phyloP scores from a whole-genome alignment of 139 green algal species.

The Coelastrella sp. region DNA sequence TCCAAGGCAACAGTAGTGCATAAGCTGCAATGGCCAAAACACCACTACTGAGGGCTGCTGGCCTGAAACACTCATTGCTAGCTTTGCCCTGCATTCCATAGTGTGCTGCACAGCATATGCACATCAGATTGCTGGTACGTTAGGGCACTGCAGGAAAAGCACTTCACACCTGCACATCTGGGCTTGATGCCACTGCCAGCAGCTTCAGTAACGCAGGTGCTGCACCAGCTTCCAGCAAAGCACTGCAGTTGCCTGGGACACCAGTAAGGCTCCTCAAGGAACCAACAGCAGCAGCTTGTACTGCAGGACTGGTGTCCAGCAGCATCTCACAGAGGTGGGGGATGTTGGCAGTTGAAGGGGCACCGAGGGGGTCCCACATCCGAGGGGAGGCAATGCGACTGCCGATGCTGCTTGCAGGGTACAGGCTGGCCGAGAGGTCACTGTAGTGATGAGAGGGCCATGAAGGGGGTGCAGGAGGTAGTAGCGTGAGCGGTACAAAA shows the following conservation, averaged over 20 bases:
- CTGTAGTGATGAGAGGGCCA: neutral
- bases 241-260: neutral
- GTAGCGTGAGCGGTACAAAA: neutral
- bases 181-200: neutral
- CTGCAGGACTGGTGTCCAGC: neutral
- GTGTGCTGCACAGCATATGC: too few relatives aligned
- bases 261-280: neutral
- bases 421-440: neutral
- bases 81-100: neutral
- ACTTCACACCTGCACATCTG: neutral
- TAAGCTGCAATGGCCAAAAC: too few relatives aligned
- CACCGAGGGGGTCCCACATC: neutral
- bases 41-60: too few relatives aligned
- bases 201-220: neutral
- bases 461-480: neutral
- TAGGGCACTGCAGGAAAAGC: too few relatives aligned
- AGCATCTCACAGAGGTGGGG: neutral
- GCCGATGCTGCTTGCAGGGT: neutral
- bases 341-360: neutral
- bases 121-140: too few relatives aligned
- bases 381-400: neutral
- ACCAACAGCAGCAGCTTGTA: conserved; percentile 4
- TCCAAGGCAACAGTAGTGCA: too few relatives aligned
- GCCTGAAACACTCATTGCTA: too few relatives aligned
- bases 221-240: neutral